phyloP scores from a whole-genome alignment of 2,329 filamentous ascomycete species.

The Fusarium sublunatum region DNA sequence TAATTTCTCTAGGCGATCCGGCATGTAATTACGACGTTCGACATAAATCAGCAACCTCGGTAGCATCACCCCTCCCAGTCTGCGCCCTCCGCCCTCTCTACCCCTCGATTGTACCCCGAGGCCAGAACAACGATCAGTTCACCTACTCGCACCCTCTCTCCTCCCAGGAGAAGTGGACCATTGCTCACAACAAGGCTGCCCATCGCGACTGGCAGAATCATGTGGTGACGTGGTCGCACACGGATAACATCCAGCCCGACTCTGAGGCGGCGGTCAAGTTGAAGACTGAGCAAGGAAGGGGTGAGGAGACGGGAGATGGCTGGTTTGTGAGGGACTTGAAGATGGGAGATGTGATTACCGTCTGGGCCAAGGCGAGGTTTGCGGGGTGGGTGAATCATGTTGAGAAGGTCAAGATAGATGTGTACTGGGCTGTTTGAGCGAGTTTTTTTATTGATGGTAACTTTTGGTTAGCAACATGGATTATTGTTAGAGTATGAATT shows the following conservation, averaged over 20 bases:
- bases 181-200: slow-evolving; percentile 61
- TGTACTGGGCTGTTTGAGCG: slow-evolving; percentile 66
- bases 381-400: slow-evolving; percentile 65
- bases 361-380: slow-evolving; percentile 71
- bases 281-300: slow-evolving; percentile 58
- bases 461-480: not conserved
- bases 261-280: slow-evolving; percentile 55
- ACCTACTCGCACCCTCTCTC: slow-evolving; percentile 54
- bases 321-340: slow-evolving; percentile 66
- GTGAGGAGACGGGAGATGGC: slow-evolving; percentile 62
- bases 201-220: slow-evolving; percentile 53
- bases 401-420: slow-evolving; percentile 62
- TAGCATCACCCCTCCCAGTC: slow-evolving; percentile 45
- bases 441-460: not conserved
- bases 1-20: slow-evolving; percentile 44
- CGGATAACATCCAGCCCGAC: slow-evolving; percentile 60
- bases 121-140: slow-evolving; percentile 38
- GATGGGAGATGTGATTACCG: slow-evolving; percentile 69
- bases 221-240: slow-evolving; percentile 64
- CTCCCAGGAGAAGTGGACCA: slow-evolving; percentile 52
- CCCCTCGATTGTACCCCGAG: slow-evolving; percentile 44
- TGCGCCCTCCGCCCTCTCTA: slow-evolving; percentile 54
- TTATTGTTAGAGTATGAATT: not conserved
- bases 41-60: slow-evolving; percentile 36
- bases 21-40: slow-evolving; percentile 48